A percentile compares a stretch with the other conserved stretches of the same genome.
Evolutionary conservation across 257 asterid genomes (phyloP).

Genomic region (Osmanthus fragrans): DNA sequence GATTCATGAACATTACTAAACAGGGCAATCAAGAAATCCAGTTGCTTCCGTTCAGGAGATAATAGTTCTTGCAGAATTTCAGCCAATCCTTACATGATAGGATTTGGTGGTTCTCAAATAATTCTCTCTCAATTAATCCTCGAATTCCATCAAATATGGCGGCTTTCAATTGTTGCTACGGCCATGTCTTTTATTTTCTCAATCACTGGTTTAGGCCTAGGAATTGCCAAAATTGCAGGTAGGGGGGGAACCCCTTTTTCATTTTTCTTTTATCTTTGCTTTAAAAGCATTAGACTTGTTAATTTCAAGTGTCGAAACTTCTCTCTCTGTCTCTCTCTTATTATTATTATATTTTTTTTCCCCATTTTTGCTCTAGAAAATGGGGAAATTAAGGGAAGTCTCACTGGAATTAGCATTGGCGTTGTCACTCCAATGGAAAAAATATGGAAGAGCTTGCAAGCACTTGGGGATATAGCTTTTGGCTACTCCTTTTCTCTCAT

Average conservation of each 20-base stretch:
- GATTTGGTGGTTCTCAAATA: constrained; percentile 43
- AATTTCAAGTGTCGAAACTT: background rate
- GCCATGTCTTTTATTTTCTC: constrained; percentile 58
- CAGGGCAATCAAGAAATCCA: constrained; percentile 31
- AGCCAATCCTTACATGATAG: constrained; percentile 55
- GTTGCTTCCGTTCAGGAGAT: constrained; percentile 41
- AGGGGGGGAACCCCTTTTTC: background rate
- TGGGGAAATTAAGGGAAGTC: constrained; percentile 63
- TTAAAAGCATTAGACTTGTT: background rate
- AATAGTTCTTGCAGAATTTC: constrained; percentile 39
- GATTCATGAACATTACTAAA: background rate
- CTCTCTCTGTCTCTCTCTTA: no score
- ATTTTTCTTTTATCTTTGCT: background rate
- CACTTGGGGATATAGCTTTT: constrained; percentile 55
- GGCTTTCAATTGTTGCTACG: constrained; percentile 59
- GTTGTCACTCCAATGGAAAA: constrained; percentile 38
- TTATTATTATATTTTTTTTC: background rate
- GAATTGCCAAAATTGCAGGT: constrained; percentile 57
- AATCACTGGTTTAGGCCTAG: constrained; percentile 52
- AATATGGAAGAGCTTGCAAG: constrained; percentile 52
- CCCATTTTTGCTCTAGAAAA: constrained; percentile 35
- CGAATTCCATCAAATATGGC: constrained; percentile 50
- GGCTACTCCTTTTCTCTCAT: constrained; percentile 58
- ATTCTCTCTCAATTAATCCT: constrained; percentile 48
- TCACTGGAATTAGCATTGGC: constrained; percentile 74